Evolutionary conservation across 805 yeast species (phyloP).

Genomic region (Zygosaccharomyces bailii): DNA sequence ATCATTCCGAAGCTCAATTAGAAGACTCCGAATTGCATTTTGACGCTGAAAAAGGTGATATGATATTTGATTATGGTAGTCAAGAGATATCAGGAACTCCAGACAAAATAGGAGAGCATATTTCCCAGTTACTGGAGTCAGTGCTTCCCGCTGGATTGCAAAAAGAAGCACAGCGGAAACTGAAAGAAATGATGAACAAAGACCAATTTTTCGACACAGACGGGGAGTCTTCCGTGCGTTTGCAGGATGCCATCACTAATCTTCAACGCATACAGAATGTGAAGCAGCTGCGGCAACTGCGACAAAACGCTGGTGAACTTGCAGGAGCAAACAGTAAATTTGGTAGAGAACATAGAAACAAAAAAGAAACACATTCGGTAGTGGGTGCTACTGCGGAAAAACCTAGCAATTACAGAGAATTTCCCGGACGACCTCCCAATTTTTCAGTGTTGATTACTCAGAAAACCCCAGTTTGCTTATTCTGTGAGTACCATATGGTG

Average conservation of each 20-base stretch:
- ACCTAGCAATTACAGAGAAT: constrained; percentile 15
- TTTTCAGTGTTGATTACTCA: constrained; percentile 25
- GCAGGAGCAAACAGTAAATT: not conserved
- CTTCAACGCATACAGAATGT: constrained; percentile 14
- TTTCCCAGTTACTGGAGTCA: constrained; percentile 32
- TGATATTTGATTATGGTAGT: constrained; percentile 33
- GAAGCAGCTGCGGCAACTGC: constrained; percentile 11
- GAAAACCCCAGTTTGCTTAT: constrained; percentile 39
- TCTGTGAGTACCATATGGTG: constrained; percentile 52
- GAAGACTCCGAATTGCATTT: constrained; percentile 29
- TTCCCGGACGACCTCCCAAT: constrained; percentile 21
- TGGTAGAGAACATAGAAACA: not conserved
- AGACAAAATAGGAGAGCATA: constrained; percentile 27
- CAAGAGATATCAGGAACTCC: constrained; percentile 27
- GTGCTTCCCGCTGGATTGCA: constrained; percentile 31
- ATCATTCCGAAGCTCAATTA: constrained; percentile 8
- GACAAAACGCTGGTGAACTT: constrained; percentile 2
- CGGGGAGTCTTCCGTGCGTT: constrained; percentile 19
- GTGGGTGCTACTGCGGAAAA: not conserved
- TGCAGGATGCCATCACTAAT: constrained; percentile 15
- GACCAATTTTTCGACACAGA: constrained; percentile 24
- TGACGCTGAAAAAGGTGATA: constrained; percentile 30
- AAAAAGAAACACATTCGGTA: not conserved
- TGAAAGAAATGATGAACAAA: constrained; percentile 30
- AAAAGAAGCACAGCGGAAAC: constrained; percentile 25